Conservation (phyloP, 257 asterid genomes). For the Gynochthodes officinalis region DNA sequence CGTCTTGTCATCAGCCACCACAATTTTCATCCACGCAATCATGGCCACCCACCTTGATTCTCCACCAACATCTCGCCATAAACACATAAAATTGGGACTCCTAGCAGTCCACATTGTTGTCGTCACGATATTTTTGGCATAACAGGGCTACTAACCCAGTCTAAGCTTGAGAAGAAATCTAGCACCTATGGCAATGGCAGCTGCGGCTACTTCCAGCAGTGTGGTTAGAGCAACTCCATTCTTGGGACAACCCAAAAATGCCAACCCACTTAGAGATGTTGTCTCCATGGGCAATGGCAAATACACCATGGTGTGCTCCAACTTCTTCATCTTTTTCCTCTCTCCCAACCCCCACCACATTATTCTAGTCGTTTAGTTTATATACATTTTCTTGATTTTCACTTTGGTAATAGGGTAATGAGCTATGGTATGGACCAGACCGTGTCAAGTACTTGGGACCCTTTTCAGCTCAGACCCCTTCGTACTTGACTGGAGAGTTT, state of each 20-base stretch:
- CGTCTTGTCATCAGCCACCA: constrained; percentile 37
- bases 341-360: no score
- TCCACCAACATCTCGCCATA: constrained; percentile 1
- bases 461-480: constrained; percentile 83
- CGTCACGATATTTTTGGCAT: not conserved
- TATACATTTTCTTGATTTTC: not conserved
- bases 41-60: constrained; percentile 40
- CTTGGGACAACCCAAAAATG: constrained; percentile 66
- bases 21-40: constrained; percentile 38
- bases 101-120: not conserved
- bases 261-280: constrained; percentile 54
- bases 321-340: not conserved
- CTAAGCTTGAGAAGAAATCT: constrained; percentile 7
- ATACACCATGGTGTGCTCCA: constrained; percentile 49
- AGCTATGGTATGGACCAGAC: constrained; percentile 83
- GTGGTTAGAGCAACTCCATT: constrained; percentile 66
- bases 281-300: constrained; percentile 58
- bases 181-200: constrained; percentile 70
- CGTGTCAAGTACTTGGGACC: constrained; percentile 88
- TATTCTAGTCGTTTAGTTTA: no score
- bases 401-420: constrained; percentile 45
- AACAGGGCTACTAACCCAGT: not conserved
- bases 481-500: constrained; percentile 77
- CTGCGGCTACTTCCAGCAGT: constrained; percentile 52
- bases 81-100: constrained; percentile 18